Evolutionary conservation across 768 basidiomycete species (phyloP).

Genomic region (Auriscalpium orientale): DNA sequence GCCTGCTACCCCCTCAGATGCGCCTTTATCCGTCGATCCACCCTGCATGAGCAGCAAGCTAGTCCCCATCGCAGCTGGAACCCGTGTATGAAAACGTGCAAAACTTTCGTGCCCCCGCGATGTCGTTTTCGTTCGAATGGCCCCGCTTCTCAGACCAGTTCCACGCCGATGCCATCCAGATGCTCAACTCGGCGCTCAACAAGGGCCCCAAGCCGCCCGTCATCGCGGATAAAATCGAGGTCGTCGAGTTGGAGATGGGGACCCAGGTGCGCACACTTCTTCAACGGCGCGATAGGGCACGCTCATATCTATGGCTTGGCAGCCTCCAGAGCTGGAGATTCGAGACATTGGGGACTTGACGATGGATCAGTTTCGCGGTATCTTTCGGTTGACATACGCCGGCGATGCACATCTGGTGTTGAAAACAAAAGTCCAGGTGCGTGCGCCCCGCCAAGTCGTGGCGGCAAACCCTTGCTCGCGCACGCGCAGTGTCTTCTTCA

Average conservation of each 20-base stretch:
- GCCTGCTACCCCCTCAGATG: too few relatives aligned
- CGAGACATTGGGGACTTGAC: slow-evolving; percentile 97
- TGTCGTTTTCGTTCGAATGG: slow-evolving; percentile 94
- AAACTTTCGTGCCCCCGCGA: slow-evolving; percentile 21
- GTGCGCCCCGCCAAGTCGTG: slow-evolving; percentile 12
- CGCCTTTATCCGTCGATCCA: too few relatives aligned
- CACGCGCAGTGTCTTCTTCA: background rate
- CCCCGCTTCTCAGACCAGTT: slow-evolving; percentile 96
- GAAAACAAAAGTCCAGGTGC: slow-evolving; percentile 87
- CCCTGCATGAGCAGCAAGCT: too few relatives aligned
- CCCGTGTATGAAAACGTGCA: too few relatives aligned
- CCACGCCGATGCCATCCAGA: slow-evolving; percentile 90
- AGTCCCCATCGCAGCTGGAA: too few relatives aligned
- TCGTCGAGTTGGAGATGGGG: slow-evolving; percentile 99
- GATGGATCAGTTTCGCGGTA: slow-evolving; percentile 91
- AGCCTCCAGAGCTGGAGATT: slow-evolving; percentile 97
- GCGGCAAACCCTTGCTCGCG: background rate
- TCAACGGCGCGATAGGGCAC: background rate
- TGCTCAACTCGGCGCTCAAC: slow-evolving; percentile 95
- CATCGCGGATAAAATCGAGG: slow-evolving; percentile 95
- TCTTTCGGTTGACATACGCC: slow-evolving; percentile 89
- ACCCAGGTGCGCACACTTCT: slow-evolving; percentile 58
- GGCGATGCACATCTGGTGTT: slow-evolving; percentile 88
- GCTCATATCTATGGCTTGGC: slow-evolving; percentile 5
- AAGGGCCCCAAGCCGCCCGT: slow-evolving; percentile 97